Base-by-base conservation (phyloP, 2,329 filamentous ascomycete genomes). In the Allantophomopsis cytisporea region DNA sequence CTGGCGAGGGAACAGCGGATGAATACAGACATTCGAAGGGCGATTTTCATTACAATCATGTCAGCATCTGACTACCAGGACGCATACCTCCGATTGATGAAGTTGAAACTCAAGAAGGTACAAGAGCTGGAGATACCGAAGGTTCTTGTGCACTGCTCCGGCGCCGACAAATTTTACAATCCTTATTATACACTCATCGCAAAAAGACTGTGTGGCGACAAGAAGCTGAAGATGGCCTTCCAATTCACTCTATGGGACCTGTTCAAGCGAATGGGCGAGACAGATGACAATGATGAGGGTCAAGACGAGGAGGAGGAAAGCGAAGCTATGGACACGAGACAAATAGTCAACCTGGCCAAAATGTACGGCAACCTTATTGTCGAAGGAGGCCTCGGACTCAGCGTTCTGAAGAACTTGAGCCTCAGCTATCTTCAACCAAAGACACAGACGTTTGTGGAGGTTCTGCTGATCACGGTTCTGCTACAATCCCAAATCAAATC, bases 21-120 rank as follows among this genome's bases (percentile, higher is more conserved):
- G 54, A 60, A 58, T 30, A 58, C 55, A 6, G 55, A 58, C 37
- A 49, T 58, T 35, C 50, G 55, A 20, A 51, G 55, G 39, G 84
- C 86, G n/a, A 94, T 98, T 43, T 98, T 98, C 58, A 73, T 93
- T 28, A 80, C 87, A 4, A 78, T 98, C 43, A 83, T 95, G 68
- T 88, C 83, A 10, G 84, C 86, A 1, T 74, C 73, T 8, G 86
- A 94, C 54, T 85, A 73, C 55, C 79, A 87, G 49, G 86, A 96
- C 52, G 91, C 87, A 1, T 79, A 88, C 50, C 63, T 79, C 8
- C 81, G 87, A 14, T 68, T 95, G 7, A 65, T 79, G 43, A 93
- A 93, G 55, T 73, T 98, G 8, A 78, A 78, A 30, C 69, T 98
- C 36, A 95, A 91, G 61, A 84, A 80, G 49, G 75, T 84, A 14